Conservation (phyloP, 352 stramenopile species). For the Phytophthora podocarpi region DNA sequence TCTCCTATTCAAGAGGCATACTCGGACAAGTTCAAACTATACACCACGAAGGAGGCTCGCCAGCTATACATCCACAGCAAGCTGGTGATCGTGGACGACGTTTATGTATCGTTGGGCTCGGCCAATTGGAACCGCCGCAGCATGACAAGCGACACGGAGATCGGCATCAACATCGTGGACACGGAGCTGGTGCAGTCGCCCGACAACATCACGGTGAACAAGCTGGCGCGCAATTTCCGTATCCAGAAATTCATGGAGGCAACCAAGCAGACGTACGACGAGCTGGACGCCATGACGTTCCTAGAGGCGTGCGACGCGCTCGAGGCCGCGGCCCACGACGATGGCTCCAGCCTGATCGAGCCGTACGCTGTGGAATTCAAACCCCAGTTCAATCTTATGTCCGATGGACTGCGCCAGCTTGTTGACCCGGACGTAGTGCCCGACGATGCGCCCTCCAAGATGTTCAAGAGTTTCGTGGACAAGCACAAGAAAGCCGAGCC, state of each 20-base stretch:
- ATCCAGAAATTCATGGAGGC: constrained; percentile 65
- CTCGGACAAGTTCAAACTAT: constrained; percentile 59
- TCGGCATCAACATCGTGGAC: constrained; percentile 55
- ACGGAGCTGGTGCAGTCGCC: constrained; percentile 21
- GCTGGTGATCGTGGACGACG: constrained; percentile 57
- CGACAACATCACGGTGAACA: constrained; percentile 37
- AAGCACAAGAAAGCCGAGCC: too few species aligned
- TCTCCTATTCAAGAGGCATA: constrained; percentile 41
- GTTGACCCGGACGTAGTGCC: too few species aligned
- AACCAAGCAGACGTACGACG: constrained; percentile 37
- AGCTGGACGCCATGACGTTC: constrained; percentile 50
- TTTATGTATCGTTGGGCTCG: constrained; percentile 56
- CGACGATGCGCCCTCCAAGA: too few species aligned
- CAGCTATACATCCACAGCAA: constrained; percentile 69
- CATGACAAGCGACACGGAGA: constrained; percentile 64
- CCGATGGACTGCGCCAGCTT: too few species aligned
- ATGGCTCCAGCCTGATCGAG: too few species aligned
- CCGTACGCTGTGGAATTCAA: too few species aligned
- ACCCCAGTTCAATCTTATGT: too few species aligned
- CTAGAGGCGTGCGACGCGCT: constrained; percentile 41
- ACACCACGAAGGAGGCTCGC: constrained; percentile 37
- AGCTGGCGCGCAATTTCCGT: constrained; percentile 51
- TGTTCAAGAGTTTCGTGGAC: too few species aligned
- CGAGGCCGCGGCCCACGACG: constrained; percentile 30
- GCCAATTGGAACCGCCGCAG: constrained; percentile 69